Evolutionary conservation across 2,329 filamentous ascomycete species (phyloP), one percentile per base, ranked within the genome.

Genomic region (Pseudocercospora fijiensis): DNA sequence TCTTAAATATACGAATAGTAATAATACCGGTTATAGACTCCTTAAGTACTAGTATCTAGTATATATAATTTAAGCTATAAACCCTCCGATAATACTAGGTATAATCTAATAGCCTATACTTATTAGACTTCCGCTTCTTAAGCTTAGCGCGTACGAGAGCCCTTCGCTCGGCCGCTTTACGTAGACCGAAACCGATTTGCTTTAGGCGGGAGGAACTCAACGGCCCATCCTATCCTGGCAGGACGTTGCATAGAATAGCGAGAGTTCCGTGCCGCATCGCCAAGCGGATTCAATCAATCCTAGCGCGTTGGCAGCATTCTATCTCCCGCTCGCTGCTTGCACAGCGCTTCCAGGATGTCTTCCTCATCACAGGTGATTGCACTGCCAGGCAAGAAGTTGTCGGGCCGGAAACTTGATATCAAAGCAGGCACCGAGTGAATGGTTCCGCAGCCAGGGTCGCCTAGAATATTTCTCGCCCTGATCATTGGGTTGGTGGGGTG

Each of bases 401-500:
- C 24, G 49, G 22, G 20, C 49, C 49, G 49, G 13, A 52, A 16
- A 52, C 20, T 52, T 24, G 10, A 26, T 28, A 24, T 27, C 26
- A 16, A 28, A 28, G 49, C 49, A 41, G 18, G 53, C 53, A 56
- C 30, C 53, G 53, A 41, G 27, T 20, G 27, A 26, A 56, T 13
- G 53, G 28, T 41, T 41, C 11, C 10, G 53, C 28, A 27, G 59
- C 47, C 63, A 57, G 58, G 62, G 62, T 60, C 43, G 33, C 58
- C 58, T n/a, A n/a, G n/a, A n/a, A n/a, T n/a, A 45, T 45, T 61
- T 58, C 58, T 47, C 58, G n/a, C 45, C 18, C 47, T 26, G 49
- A 49, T 56, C 26, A 64, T 61, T 64, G 62, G 62, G 61, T 61
- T 64, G 62, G 62, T 55, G 47, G 26, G 62, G 55, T 58, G 49